phyloP scores from a whole-genome alignment of 2,329 filamentous ascomycete species.

The Erysiphe pulchra region DNA sequence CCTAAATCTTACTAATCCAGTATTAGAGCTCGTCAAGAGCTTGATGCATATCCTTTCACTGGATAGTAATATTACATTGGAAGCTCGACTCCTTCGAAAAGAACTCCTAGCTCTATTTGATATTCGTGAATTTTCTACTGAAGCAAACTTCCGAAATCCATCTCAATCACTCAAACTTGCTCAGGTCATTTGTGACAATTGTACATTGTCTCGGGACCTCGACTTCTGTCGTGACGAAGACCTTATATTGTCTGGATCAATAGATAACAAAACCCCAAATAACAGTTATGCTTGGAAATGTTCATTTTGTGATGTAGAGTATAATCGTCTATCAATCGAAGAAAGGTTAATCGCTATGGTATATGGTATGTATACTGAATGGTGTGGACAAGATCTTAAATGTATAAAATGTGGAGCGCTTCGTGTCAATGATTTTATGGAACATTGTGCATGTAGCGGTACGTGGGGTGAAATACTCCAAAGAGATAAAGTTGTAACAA shows the following conservation, averaged over 20 bases:
- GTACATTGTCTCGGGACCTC: constrained; percentile 67
- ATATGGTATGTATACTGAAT: constrained; percentile 48
- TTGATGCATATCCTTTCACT: constrained; percentile 81
- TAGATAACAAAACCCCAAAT: neutral
- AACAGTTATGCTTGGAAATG: constrained; percentile 44
- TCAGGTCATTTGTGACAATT: constrained; percentile 69
- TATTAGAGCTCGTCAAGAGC: constrained; percentile 74
- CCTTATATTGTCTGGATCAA: constrained; percentile 22
- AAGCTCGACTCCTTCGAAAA: constrained; percentile 68
- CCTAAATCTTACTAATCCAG: constrained; percentile 38
- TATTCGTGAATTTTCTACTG: constrained; percentile 73
- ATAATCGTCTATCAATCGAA: constrained; percentile 58
- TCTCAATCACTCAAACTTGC: constrained; percentile 45
- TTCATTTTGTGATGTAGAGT: constrained; percentile 46
- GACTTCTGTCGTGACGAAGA: constrained; percentile 82
- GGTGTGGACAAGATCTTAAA: constrained; percentile 75
- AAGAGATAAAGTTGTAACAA: constrained; percentile 35
- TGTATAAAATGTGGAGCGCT: constrained; percentile 47
- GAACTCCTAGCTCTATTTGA: constrained; percentile 80
- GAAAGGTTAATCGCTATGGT: constrained; percentile 57
- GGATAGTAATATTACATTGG: constrained; percentile 72
- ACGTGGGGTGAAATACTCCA: constrained; percentile 53
- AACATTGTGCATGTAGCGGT: constrained; percentile 84
- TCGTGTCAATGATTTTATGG: constrained; percentile 78
- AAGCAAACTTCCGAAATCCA: constrained; percentile 73